Evolutionary conservation across 2,329 filamentous ascomycete species (phyloP), one percentile per base, ranked within the genome.

Genomic region (Ophiostoma himal-ulmi): DNA sequence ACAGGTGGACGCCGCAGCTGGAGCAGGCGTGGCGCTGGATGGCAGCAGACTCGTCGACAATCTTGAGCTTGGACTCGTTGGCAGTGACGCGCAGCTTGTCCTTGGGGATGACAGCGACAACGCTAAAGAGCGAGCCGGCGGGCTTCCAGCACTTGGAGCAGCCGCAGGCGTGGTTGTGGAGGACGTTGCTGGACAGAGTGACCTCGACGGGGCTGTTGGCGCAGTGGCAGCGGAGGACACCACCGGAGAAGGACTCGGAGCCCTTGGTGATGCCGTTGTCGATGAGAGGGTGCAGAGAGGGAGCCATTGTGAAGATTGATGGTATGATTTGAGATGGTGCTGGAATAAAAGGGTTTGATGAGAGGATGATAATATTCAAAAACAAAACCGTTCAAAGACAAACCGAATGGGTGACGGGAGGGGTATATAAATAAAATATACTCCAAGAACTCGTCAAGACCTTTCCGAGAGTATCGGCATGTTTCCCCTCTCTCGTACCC

Each of bases 71-170:
- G 72, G 83, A 74, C 20, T 68, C 81, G 79, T 89, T 86, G 75
- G 86, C 83, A 0, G 86, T 86, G 22, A 91, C 85, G 26, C 76
- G 75, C 67, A 91, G 72, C 68, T 85, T 81, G 68, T 85, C 83
- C 8, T 78, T 77, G 6, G 89, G 84, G 2, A 90, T 79, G 69
- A 91, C 88, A 71, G 80, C 88, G 67, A 91, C 83, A 74, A 91
- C 76, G 72, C 85, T 85, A 82, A 91, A 91, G 72, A 91, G 83
- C 0, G 87, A 82, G 39, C 86, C 86, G 1, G 78, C 71, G 5
- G 89, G 89, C 78, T 90, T 91, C 88, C 88, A 91, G 84, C 89
- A 91, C 78, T 90, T 89, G 70, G 87, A 89, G 80, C 89, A 91
- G 73, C 88, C 88, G 79, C 89, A 91, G 70, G 86, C 88, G 79